Base-by-base conservation (phyloP, 2,329 filamentous ascomycete species). In the Stagonosporopsis chrysanthemi region DNA sequence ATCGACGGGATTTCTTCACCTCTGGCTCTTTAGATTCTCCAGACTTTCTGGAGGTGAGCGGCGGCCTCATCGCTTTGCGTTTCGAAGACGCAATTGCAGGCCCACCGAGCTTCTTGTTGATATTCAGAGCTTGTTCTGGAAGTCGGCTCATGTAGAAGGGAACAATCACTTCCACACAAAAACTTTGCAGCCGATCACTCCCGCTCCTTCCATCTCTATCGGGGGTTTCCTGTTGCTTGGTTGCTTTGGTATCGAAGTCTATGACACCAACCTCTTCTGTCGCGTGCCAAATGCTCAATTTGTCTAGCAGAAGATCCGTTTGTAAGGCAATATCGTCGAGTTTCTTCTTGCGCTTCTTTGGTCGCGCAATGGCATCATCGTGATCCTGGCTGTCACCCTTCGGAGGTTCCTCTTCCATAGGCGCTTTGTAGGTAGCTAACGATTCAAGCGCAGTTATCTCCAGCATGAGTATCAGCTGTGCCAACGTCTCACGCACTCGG, bases 281-380 rank as follows among this genome's bases (percentile, higher is more conserved):
- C 3, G 90, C 91, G 70, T 93, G 89, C 90, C 90, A 94, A 58
- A 95, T 95, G 67, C 89, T 91, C 23, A 95, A 79, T 43, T 89
- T 87, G 73, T 95, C 91, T 7, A 91, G 85, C 48, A 92, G 84
- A 0, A 92, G 80, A 68, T 94, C 90, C 4, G 92, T 79, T 19
- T 91, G 80, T 7, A 87, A 78, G 1, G 83, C 82, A 6, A 91
- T 78, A 64, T 92, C 87, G 62, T 89, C 84, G 53, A 85, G 85
- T 65, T 88, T 90, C 73, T 85, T 88, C 61, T 78, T 79, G 7
- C 70, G 70, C 64, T 64, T 82, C 71, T 68, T 83, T 33, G 64
- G 58, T 29, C 63, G 65, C 6, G 43, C 24, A 41, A 62, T 62
- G 2, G 54, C 45, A 44, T 62, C 61, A 23, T 42, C 52, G 39